phyloP scores from a whole-genome alignment of 1,284 basidiomycete genomes.

The Ceratobasidium sp. region DNA sequence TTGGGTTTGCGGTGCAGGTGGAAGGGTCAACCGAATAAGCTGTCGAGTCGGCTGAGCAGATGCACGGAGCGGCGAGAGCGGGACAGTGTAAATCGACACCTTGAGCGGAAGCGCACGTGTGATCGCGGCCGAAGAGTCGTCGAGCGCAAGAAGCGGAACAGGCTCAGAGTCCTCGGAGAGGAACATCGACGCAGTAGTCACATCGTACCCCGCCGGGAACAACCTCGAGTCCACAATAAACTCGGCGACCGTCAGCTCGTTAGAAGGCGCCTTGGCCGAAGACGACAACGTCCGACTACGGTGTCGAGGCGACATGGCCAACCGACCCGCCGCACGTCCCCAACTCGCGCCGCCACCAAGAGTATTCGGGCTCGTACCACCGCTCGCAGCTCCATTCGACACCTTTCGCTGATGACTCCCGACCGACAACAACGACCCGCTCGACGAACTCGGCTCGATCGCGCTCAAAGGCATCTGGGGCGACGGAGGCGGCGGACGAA shows the following conservation, averaged over 20 bases:
- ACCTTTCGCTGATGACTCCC: slow-evolving; percentile 5
- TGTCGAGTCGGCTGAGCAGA: slow-evolving; percentile 67
- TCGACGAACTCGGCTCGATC: slow-evolving; percentile 22
- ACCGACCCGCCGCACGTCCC: slow-evolving; percentile 22
- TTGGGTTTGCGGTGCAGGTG: slow-evolving; percentile 75
- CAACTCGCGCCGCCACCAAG: slow-evolving; percentile 6
- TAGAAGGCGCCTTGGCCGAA: slow-evolving; percentile 32
- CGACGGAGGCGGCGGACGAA: slow-evolving; percentile 21
- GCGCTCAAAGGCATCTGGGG: slow-evolving; percentile 32
- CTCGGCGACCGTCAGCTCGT: slow-evolving; percentile 76
- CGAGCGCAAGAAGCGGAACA: slow-evolving; percentile 54
- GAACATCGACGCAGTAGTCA: slow-evolving; percentile 54
- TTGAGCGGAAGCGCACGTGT: slow-evolving; percentile 46
- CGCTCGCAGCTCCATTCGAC: neutral
- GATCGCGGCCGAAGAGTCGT: slow-evolving; percentile 50
- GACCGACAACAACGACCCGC: slow-evolving; percentile 11
- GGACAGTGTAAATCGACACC: slow-evolving; percentile 67
- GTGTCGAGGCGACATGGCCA: neutral
- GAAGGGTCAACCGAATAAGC: slow-evolving; percentile 80
- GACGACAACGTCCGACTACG: slow-evolving; percentile 51
- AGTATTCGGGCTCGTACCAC: neutral
- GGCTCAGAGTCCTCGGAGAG: slow-evolving; percentile 54
- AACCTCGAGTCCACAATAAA: slow-evolving; percentile 80
- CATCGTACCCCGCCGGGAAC: slow-evolving; percentile 77
- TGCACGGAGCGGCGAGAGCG: slow-evolving; percentile 75